Evolutionary conservation across 2,329 filamentous ascomycete genomes (phyloP).

Genomic region (Fusarium zealandicum): DNA sequence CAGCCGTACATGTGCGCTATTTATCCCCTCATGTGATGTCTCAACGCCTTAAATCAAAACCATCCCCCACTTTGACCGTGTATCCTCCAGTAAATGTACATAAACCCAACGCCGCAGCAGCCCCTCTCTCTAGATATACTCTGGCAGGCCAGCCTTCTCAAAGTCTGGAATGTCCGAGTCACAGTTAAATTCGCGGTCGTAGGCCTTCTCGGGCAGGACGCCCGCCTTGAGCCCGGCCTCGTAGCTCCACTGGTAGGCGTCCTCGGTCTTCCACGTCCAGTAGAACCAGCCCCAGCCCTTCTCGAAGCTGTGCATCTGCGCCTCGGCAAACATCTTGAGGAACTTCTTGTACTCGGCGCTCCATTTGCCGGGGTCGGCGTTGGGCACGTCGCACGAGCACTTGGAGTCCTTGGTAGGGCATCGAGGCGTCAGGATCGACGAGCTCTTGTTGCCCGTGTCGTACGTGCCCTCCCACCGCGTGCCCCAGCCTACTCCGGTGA

Average conservation of each 20-base stretch:
- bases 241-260: slow-evolving; percentile 89
- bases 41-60: slow-evolving; percentile 13
- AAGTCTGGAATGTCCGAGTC: slow-evolving; percentile 63
- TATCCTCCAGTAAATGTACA: slow-evolving; percentile 6
- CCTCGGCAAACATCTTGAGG: slow-evolving; percentile 88
- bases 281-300: slow-evolving; percentile 98
- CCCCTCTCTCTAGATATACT: slow-evolving; percentile 53
- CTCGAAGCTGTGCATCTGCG: slow-evolving; percentile 95
- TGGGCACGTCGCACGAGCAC: slow-evolving; percentile 80
- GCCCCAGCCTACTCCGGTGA: slow-evolving; percentile 90
- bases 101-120: background rate
- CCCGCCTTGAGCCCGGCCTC: slow-evolving; percentile 78
- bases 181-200: slow-evolving; percentile 74
- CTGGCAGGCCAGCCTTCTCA: slow-evolving; percentile 52
- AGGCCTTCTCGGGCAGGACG: slow-evolving; percentile 79
- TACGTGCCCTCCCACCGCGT: slow-evolving; percentile 92
- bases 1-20: slow-evolving; percentile 7
- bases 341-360: slow-evolving; percentile 81
- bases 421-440: slow-evolving; percentile 70
- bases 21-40: slow-evolving; percentile 2
- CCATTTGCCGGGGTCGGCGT: slow-evolving; percentile 74
- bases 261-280: slow-evolving; percentile 97
- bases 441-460: slow-evolving; percentile 68
- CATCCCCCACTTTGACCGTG: slow-evolving; percentile 5
- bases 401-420: slow-evolving; percentile 72